Percentiles rank a stretch among this genome's conserved stretches.
Evolutionary conservation across 345 rosid genomes (phyloP).

Genomic region (Cardamine resedifolia): DNA sequence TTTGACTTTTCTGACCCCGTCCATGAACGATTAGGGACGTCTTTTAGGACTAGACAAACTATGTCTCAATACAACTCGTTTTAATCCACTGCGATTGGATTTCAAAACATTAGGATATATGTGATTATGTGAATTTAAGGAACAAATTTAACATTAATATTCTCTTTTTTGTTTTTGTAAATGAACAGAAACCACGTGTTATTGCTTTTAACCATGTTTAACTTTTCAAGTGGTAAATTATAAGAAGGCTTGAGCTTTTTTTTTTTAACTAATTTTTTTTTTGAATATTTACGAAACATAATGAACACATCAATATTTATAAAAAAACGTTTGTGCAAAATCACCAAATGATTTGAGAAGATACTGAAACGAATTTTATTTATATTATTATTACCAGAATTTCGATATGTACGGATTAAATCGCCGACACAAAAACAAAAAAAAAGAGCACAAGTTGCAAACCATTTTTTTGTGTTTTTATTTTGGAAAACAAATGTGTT

Average conservation of each 20-base stretch:
- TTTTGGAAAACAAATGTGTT: not conserved
- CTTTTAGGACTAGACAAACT: not conserved
- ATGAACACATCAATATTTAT: not conserved
- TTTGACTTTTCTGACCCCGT: conserved; percentile 17
- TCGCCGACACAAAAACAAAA: not conserved
- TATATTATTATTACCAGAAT: not conserved
- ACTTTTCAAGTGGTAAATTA: not conserved
- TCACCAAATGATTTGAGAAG: not conserved
- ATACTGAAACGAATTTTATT: not conserved
- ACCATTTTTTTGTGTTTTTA: not conserved
- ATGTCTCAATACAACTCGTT: not conserved
- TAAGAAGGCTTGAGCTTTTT: not conserved
- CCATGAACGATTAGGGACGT: not conserved
- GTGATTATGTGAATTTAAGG: not conserved
- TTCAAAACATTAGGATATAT: not conserved
- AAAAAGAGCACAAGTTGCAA: conserved; percentile 6
- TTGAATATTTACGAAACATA: not conserved
- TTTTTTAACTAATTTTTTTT: not conserved
- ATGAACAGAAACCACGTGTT: not conserved
- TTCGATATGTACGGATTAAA: not conserved
- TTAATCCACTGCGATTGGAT: not conserved
- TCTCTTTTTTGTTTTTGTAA: not conserved
- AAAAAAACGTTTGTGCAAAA: not conserved
- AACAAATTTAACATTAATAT: not conserved
- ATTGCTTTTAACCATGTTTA: not conserved